Evolutionary conservation across 768 basidiomycete genomes (phyloP).

Genomic region (Exidia glandulosa): DNA sequence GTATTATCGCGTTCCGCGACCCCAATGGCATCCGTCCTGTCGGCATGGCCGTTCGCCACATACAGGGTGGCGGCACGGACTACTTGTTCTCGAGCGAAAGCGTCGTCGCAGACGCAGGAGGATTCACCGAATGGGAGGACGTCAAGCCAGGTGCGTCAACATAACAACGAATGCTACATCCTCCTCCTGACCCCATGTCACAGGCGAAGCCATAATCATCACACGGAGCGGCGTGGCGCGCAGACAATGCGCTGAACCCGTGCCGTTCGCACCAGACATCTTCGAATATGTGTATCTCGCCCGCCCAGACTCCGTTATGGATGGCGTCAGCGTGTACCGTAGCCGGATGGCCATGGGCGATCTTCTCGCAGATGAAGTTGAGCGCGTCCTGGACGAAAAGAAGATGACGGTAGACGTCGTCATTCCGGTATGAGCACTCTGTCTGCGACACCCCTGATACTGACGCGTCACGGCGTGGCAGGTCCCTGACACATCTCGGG

Average conservation of each 20-base stretch:
- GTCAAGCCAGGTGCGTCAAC: conserved; percentile 66
- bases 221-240: conserved; percentile 70
- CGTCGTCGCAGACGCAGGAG: conserved; percentile 88
- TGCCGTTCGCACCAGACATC: conserved; percentile 89
- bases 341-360: conserved; percentile 99
- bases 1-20: conserved; percentile 94
- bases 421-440: conserved; percentile 57
- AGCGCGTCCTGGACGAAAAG: conserved; percentile 53
- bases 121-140: conserved; percentile 89
- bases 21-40: conserved; percentile 95
- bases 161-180: not conserved
- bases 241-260: conserved; percentile 56
- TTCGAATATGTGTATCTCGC: conserved; percentile 99
- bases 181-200: not conserved
- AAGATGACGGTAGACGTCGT: conserved; percentile 84
- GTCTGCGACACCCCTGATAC: not conserved
- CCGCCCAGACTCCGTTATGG: conserved; percentile 92
- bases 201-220: conserved; percentile 93
- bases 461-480: conserved; percentile 14
- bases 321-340: conserved; percentile 94
- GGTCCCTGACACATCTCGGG: conserved; percentile 95
- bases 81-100: conserved; percentile 92
- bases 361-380: conserved; percentile 78
- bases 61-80: conserved; percentile 50
- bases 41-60: conserved; percentile 67